Base-by-base conservation (phyloP, 805 yeast genomes). In the Wickerhamiella cacticola region DNA sequence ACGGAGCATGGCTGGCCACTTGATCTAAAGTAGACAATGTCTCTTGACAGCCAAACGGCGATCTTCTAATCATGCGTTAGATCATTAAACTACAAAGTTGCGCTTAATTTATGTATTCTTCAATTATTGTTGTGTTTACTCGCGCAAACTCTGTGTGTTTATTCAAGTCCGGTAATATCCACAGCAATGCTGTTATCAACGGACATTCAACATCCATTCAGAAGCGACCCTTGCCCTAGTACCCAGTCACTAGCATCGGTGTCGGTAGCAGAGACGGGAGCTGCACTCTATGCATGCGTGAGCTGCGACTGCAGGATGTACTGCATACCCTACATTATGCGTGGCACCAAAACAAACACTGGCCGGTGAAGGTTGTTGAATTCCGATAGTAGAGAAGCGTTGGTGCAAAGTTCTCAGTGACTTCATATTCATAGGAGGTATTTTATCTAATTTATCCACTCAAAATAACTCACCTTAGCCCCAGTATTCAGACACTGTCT, bases 211-310 rank as follows among this genome's bases (percentile, higher is more conserved):
- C 33, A 31, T 10, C 18, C 9, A 31, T n/a, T 31, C 36, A 13
- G 16, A 31, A 19, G 18, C 29, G 6, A 16, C 29, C 42, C 42
- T 24, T 39, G 16, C 42, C 42, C 42, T 24, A 39, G 9, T 8
- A 15, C 19, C 29, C 42, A 19, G 25, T 9, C 12, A 16, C 18
- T 39, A 19, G 29, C 42, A 24, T 39, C 42, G 42, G 42, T 39
- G 42, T 39, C 42, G 42, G 42, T 39, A 39, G 42, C 23, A 39
- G 42, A 39, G 42, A 39, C 42, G 42, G 42, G 42, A 23, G 42
- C 26, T 24, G 29, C 24, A 15, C 18, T 39, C 21, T 6, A 39
- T 39, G 42, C 42, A 39, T 35, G 42, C 42, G 42, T 39, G 42
- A 24, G 26, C 42, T 39, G 42, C 29, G 42, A 22, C 19, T 39